Conservation (phyloP, 306 rosid genomes). For the Citrullus mucosospermus region DNA sequence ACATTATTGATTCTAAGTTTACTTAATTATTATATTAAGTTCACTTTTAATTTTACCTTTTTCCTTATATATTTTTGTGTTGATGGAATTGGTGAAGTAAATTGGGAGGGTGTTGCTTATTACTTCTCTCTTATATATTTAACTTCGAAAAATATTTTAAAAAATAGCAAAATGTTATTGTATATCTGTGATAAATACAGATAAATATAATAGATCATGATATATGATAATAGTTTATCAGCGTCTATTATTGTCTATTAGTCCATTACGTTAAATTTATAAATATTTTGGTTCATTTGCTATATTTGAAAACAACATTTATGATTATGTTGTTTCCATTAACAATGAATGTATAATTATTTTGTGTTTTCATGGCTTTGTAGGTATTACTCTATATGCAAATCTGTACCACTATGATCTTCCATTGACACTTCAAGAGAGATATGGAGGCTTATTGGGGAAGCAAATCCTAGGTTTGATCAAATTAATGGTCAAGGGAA, state of each 20-base stretch:
- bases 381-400: conserved; percentile 86
- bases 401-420: conserved; percentile 90
- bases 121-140: too few relatives aligned
- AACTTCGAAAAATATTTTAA: too few relatives aligned
- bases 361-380: neutral
- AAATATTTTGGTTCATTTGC: too few relatives aligned
- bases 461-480: conserved; percentile 46
- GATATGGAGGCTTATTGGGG: conserved; percentile 52
- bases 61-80: neutral
- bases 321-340: neutral
- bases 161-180: too few relatives aligned
- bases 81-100: conserved; percentile 82
- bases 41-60: neutral
- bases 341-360: neutral
- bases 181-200: too few relatives aligned
- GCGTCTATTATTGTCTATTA: too few relatives aligned
- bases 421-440: conserved; percentile 67
- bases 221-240: too few relatives aligned
- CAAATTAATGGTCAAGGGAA: neutral
- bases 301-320: too few relatives aligned
- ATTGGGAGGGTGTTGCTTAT: conserved; percentile 74
- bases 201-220: too few relatives aligned
- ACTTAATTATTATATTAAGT: neutral
- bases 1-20: neutral
- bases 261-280: too few relatives aligned